These are phyloP conservation scores for Linnemannia elongata DNA, from an alignment of 192 early-diverging fungal species.

Conservation along the genomic window DNA sequence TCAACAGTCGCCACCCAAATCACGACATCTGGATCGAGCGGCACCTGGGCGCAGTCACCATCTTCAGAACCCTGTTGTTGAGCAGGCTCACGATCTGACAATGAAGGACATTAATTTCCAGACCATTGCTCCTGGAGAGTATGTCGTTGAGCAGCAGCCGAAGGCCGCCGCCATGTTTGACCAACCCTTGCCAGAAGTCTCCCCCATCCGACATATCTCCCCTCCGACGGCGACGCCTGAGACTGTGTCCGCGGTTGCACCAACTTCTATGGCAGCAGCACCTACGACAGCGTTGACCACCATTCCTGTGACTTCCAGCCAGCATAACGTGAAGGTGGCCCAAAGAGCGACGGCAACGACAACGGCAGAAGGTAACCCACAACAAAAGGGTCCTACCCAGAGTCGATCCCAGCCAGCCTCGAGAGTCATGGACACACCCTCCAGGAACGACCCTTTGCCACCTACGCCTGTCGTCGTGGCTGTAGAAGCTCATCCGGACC, in stretches of 20 bases:
- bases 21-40: neutral
- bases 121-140: slow-evolving; percentile 11
- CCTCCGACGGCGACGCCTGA: neutral
- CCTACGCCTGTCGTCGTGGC: slow-evolving; percentile 4
- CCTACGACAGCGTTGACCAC: neutral
- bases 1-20: neutral
- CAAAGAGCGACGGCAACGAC: neutral
- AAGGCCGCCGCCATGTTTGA: neutral
- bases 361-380: neutral
- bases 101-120: slow-evolving; percentile 57
- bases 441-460: neutral
- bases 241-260: neutral
- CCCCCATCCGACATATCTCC: neutral
- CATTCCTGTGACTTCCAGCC: neutral
- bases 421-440: neutral
- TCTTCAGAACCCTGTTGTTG: slow-evolving; percentile 10
- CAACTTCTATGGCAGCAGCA: neutral
- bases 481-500: neutral
- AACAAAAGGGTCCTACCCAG: neutral
- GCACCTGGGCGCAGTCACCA: neutral
- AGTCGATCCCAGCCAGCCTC: slow-evolving; percentile 21
- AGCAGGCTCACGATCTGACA: slow-evolving; percentile 41
- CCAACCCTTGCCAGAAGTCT: neutral
- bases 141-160: neutral
- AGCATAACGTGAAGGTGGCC: neutral